Base-by-base conservation (phyloP, 2,329 filamentous ascomycete species). In the Neopestalotiopsis clavispora region DNA sequence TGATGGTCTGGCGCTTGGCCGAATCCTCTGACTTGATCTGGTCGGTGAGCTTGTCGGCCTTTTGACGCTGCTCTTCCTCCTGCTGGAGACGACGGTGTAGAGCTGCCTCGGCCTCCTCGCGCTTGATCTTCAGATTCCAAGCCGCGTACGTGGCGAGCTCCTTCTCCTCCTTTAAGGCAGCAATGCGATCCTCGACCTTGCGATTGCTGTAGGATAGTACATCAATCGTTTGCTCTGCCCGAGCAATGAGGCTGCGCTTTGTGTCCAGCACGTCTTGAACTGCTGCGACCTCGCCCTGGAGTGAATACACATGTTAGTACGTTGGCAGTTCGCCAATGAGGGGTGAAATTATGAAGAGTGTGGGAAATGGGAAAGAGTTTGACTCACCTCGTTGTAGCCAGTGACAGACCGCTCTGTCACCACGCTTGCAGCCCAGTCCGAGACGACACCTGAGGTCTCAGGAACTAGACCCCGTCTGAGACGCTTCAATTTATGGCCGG, bases 401-500 rank as follows among this genome's bases (percentile, higher is more conserved):
- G 3, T 28, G 3, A 28, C 23, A 28, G 23, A 4, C 23, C 23
- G 23, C 23, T 28, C 23, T 28, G 23, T 73, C 69, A 49, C 69
- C 42, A 32, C 71, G 69, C 23, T 68, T 10, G 34, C 49, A 2
- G 72, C 65, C 0, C 71, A 61, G 28, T 14, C 58, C n/a, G 10
- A 10, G 14, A 42, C 4, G 23, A 12, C 23, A 34, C 23, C 23
- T 28, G 23, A 28, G 0, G 49, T n/a, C 9, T 38, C 23, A 14
- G 56, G 28, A n/a, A 32, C 28, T 1, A 64, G 45, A 1, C 32
- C 28, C 7, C 30, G 75, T 7, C 71, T 12, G 14, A 69, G 67
- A 12, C 70, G 65, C 23, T 72, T 75, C 9, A 78, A 66, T 17
- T 72, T 69, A 38, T 72, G 69, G 14, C 71, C 76, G 1, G 71